phyloP scores from a whole-genome alignment of 306 rosid genomes.

The Cicer arietinum region DNA sequence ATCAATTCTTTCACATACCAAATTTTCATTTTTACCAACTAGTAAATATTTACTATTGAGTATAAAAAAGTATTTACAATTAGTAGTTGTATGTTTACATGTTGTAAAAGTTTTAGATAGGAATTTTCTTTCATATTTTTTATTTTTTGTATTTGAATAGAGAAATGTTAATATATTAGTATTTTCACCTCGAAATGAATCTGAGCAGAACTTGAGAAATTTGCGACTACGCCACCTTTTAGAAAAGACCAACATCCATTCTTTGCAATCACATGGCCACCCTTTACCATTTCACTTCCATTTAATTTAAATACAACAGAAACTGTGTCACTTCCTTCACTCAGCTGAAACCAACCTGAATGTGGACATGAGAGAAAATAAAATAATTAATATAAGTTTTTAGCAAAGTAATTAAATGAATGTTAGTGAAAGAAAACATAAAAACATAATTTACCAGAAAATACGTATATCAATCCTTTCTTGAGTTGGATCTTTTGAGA shows the following conservation, averaged over 20 bases:
- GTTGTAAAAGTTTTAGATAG: background rate
- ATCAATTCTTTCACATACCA: background rate
- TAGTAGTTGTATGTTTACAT: too few species aligned
- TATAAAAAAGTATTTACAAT: too few species aligned
- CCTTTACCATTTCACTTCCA: constrained; percentile 48
- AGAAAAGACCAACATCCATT: constrained; percentile 75
- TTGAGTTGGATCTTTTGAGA: constrained; percentile 65
- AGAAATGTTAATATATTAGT: background rate
- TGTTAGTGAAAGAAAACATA: constrained; percentile 5
- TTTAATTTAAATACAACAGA: constrained; percentile 54
- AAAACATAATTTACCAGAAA: constrained; percentile 59
- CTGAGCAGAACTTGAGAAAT: constrained; percentile 59
- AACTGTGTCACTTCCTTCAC: constrained; percentile 66
- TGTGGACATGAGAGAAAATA: background rate
- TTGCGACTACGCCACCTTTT: constrained; percentile 77
- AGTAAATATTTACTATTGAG: too few species aligned
- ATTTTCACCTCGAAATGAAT: constrained; percentile 64
- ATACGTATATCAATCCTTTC: constrained; percentile 57
- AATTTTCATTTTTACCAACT: background rate
- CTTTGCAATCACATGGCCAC: constrained; percentile 60
- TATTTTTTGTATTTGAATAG: too few species aligned
- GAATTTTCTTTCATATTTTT: background rate
- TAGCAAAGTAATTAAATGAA: background rate
- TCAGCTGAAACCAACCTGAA: constrained; percentile 77
- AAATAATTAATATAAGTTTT: background rate